These are phyloP conservation scores for Trypanosoma brucei DNA, from an alignment of 208 protist species.

Conservation along the genomic window DNA sequence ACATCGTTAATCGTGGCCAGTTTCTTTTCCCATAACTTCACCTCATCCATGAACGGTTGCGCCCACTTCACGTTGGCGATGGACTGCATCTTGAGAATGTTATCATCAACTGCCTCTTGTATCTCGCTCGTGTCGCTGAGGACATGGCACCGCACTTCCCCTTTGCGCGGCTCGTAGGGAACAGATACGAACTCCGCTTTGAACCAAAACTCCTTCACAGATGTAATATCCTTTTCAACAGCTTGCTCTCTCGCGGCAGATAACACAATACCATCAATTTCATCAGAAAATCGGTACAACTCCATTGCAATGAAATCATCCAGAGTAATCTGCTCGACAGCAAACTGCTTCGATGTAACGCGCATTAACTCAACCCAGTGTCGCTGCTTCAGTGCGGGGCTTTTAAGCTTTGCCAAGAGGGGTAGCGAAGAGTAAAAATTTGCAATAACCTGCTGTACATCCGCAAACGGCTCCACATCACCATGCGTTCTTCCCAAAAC, in stretches of 20 bases:
- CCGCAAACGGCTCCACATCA: conserved; percentile 80
- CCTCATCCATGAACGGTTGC: conserved; percentile 93
- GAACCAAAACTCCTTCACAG: conserved; percentile 95
- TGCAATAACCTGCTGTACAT: conserved; percentile 90
- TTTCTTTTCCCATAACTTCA: conserved; percentile 95
- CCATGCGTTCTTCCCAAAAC: conserved; percentile 83
- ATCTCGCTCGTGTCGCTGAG: conserved; percentile 96
- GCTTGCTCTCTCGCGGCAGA: conserved; percentile 92
- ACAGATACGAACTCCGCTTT: conserved; percentile 83
- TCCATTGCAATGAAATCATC: conserved; percentile 97
- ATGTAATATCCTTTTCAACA: conserved; percentile 94
- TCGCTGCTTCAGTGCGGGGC: conserved; percentile 93
- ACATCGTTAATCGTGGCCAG: conserved; percentile 96
- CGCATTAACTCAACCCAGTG: conserved; percentile 98
- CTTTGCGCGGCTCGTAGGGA: conserved; percentile 89
- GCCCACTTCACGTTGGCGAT: conserved; percentile 97
- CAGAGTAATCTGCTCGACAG: conserved; percentile 96
- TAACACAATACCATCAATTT: conserved; percentile 93
- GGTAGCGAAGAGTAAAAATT: conserved; percentile 96
- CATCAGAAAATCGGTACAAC: conserved; percentile 91
- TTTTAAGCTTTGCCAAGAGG: conserved; percentile 95
- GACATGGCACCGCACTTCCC: conserved; percentile 83
- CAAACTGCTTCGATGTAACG: conserved; percentile 92
- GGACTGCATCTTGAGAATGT: conserved; percentile 96
- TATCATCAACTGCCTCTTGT: conserved; percentile 96